These are phyloP conservation scores for Ophiobolus disseminans DNA, from an alignment of 2,329 filamentous ascomycete genomes.

Conservation along the genomic window DNA sequence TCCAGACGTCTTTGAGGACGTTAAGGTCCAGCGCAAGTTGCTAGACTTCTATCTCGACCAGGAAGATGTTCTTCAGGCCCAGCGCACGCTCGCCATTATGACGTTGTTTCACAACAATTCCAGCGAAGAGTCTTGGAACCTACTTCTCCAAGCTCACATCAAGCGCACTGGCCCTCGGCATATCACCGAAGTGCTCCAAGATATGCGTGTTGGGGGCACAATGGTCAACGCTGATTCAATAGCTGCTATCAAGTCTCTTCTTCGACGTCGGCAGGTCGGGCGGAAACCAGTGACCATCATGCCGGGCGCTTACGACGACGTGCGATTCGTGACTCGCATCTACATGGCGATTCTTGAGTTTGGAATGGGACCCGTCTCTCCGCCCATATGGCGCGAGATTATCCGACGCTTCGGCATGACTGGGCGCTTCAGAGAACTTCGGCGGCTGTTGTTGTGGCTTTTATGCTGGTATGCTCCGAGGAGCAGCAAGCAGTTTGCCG, in stretches of 20 bases:
- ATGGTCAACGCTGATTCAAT: constrained; percentile 53
- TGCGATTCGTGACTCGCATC: constrained; percentile 57
- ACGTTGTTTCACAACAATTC: constrained; percentile 51
- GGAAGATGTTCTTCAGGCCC: constrained; percentile 60
- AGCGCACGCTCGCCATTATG: constrained; percentile 64
- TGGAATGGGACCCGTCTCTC: constrained; percentile 51
- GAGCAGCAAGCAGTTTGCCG: constrained; percentile 20
- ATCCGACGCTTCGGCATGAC: constrained; percentile 67
- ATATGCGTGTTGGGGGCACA: constrained; percentile 58
- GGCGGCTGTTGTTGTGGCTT: constrained; percentile 61
- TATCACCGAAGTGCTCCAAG: constrained; percentile 50
- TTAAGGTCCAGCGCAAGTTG: constrained; percentile 60
- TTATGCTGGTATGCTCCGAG: constrained; percentile 48
- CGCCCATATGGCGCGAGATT: constrained; percentile 63
- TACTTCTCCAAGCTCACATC: constrained; percentile 54
- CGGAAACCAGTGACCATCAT: constrained; percentile 38
- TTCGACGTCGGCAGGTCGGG: constrained; percentile 50
- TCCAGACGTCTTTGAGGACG: constrained; percentile 68
- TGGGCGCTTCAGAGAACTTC: constrained; percentile 59
- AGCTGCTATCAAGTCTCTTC: constrained; percentile 49
- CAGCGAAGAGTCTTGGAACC: constrained; percentile 54
- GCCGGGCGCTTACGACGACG: constrained; percentile 41
- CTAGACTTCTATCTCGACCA: constrained; percentile 60
- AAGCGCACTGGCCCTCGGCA: constrained; percentile 30
- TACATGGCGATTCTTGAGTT: constrained; percentile 57